phyloP scores from a whole-genome alignment of 2,329 filamentous ascomycete species.

The Berkeleyomyces basicola region DNA sequence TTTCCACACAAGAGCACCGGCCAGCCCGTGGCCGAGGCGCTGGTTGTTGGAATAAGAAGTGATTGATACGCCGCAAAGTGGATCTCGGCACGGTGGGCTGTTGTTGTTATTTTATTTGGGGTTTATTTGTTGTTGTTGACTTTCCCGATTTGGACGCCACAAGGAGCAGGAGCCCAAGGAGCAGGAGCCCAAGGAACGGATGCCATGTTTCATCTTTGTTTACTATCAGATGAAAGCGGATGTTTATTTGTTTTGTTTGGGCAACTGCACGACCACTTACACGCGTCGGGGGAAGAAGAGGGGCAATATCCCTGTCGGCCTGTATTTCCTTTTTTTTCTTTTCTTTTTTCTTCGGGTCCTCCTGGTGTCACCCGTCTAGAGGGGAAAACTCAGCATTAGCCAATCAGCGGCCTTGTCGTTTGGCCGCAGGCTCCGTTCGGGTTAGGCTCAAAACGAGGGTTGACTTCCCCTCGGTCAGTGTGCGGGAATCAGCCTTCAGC shows the following conservation, averaged over 20 bases:
- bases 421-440: background rate
- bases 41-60: background rate
- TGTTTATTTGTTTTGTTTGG: constrained; percentile 11
- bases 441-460: background rate
- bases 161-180: background rate
- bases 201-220: constrained; percentile 4
- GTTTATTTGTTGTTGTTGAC: background rate
- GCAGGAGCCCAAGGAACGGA: background rate
- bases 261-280: background rate
- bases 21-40: background rate
- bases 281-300: background rate
- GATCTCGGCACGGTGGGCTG: background rate
- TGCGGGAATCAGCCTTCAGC: background rate
- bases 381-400: background rate
- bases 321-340: background rate
- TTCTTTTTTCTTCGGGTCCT: background rate
- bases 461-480: background rate
- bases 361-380: background rate
- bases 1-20: background rate
- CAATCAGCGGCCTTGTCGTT: background rate
- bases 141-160: background rate
- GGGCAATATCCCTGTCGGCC: background rate
- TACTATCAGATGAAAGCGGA: constrained; percentile 11
- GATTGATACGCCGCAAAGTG: background rate
- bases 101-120: background rate